phyloP scores from a whole-genome alignment of 2,329 filamentous ascomycete genomes.

The Aureobasidium uvarum region DNA sequence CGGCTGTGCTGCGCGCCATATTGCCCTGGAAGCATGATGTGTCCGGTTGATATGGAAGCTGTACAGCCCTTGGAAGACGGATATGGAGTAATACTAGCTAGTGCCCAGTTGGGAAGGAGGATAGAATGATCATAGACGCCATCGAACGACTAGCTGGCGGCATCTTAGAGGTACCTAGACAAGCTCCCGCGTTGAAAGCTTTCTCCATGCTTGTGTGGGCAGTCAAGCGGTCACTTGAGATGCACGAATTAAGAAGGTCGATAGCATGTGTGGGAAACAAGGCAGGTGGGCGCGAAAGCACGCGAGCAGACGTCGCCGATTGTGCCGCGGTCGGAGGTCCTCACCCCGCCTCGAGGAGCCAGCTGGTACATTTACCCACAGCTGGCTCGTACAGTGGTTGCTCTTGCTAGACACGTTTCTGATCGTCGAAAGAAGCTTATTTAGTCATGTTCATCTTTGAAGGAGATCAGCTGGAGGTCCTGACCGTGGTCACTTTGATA shows the following conservation, averaged over 20 bases:
- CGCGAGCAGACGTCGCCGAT: conserved; percentile 19
- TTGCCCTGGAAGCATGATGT: conserved; percentile 1
- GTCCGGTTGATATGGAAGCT: background rate
- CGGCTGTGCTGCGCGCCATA: background rate
- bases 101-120: conserved; percentile 19
- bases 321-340: conserved; percentile 1
- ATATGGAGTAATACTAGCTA: background rate
- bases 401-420: background rate
- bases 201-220: background rate
- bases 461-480: too few species aligned
- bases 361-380: background rate
- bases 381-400: background rate
- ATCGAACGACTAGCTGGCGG: background rate
- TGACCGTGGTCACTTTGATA: background rate
- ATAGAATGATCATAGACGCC: conserved; percentile 6
- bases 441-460: background rate
- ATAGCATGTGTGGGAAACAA: conserved; percentile 3
- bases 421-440: background rate
- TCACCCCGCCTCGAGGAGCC: conserved; percentile 4
- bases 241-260: conserved; percentile 11
- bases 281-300: conserved; percentile 12
- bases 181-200: conserved; percentile 1
- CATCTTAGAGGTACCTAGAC: background rate
- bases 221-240: conserved; percentile 12
- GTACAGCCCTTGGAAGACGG: background rate